Evolutionary conservation across 1,284 basidiomycete genomes (phyloP).

Genomic region (Leccinum subfulvum): DNA sequence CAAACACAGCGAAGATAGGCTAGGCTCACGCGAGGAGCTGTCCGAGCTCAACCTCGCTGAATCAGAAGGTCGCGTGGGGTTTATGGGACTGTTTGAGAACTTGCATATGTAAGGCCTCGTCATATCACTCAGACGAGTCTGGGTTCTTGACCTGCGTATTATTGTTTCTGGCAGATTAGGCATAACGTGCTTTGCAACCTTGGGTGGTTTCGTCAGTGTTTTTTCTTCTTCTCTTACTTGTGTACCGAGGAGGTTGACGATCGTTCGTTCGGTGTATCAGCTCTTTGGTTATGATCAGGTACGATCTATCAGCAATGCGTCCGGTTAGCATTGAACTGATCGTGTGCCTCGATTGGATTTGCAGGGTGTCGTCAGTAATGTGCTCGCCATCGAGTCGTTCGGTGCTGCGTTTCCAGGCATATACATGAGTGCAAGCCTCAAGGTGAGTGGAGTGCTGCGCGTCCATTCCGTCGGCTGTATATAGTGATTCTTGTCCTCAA

Average conservation of each 20-base stretch:
- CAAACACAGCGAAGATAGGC: conserved; percentile 3
- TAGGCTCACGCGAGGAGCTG: conserved; percentile 1
- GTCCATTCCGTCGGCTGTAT: background rate
- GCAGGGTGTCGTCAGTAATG: conserved; percentile 35
- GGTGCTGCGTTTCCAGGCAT: conserved; percentile 34
- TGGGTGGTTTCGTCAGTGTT: conserved; percentile 33
- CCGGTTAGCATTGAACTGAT: conserved; percentile 7
- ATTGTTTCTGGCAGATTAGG: conserved; percentile 25
- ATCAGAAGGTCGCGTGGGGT: conserved; percentile 26
- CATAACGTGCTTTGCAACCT: conserved; percentile 33
- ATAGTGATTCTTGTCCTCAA: conserved; percentile 12
- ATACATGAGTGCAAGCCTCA: conserved; percentile 30
- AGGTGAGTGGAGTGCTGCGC: conserved; percentile 16
- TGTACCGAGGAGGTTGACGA: conserved; percentile 1
- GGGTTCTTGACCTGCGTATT: conserved; percentile 6
- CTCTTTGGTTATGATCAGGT: conserved; percentile 37
- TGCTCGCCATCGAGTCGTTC: conserved; percentile 36
- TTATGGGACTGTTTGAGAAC: conserved; percentile 32
- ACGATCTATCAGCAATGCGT: background rate
- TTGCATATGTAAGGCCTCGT: conserved; percentile 23
- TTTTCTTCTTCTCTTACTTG: background rate
- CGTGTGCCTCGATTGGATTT: background rate
- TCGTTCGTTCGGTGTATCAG: conserved; percentile 10
- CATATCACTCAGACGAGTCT: background rate
- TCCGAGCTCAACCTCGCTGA: conserved; percentile 15